Percentiles rank a stretch among this genome's conserved stretches.
Evolutionary conservation across 495 filamentous ascomycete genomes (phyloP).

Genomic region (Daldinia childiae): DNA sequence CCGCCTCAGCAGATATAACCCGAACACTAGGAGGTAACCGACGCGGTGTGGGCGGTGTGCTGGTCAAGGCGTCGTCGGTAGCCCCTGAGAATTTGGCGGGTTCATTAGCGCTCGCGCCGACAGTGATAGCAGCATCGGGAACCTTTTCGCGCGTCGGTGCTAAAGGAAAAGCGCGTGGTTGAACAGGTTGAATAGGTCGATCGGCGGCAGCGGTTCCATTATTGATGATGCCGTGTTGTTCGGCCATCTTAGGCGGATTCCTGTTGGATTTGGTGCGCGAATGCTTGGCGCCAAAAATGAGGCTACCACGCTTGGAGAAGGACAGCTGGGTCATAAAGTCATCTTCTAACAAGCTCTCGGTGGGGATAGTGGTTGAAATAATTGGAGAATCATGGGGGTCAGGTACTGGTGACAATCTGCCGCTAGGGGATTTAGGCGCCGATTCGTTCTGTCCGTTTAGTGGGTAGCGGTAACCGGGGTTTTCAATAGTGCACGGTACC

Average conservation of each 20-base stretch:
- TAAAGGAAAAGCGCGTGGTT: slow-evolving; percentile 44
- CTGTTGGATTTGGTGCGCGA: slow-evolving; percentile 43
- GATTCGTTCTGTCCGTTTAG: slow-evolving; percentile 43
- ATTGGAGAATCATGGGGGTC: slow-evolving; percentile 52
- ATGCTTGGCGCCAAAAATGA: slow-evolving; percentile 67
- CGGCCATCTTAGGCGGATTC: slow-evolving; percentile 34
- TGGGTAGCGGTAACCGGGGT: slow-evolving; percentile 38
- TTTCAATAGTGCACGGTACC: slow-evolving; percentile 19
- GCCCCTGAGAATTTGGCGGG: slow-evolving; percentile 36
- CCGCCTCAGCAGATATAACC: slow-evolving; percentile 79
- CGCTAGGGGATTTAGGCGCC: slow-evolving; percentile 38
- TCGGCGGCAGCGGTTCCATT: slow-evolving; percentile 7
- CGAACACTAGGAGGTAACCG: slow-evolving; percentile 55
- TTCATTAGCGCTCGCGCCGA: slow-evolving; percentile 29
- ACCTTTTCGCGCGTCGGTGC: slow-evolving; percentile 34
- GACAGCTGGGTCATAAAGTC: slow-evolving; percentile 58
- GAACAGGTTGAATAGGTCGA: too few species aligned
- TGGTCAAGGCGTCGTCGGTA: slow-evolving; percentile 28
- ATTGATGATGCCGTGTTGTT: slow-evolving; percentile 19
- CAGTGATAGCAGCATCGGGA: slow-evolving; percentile 18
- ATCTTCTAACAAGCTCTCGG: slow-evolving; percentile 61
- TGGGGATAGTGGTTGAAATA: slow-evolving; percentile 61
- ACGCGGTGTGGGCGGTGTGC: slow-evolving; percentile 35
- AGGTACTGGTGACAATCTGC: slow-evolving; percentile 33
- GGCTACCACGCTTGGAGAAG: slow-evolving; percentile 71